Evolutionary conservation across 441 rosid species (phyloP), one percentile per base, ranked within the genome.

Genomic region (Gossypium aridum): DNA sequence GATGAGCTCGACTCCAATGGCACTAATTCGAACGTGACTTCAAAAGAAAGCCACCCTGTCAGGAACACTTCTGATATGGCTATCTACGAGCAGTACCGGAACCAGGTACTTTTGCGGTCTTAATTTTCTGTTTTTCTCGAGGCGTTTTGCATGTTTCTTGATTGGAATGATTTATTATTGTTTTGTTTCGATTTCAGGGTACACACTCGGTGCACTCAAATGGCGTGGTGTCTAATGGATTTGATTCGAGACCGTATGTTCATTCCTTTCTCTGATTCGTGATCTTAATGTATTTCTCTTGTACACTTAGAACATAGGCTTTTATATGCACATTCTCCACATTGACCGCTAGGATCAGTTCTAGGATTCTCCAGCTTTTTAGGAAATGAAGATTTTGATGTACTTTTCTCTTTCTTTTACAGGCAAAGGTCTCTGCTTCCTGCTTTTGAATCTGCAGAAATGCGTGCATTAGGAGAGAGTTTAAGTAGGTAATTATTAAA

Each of bases 371-470:
- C 45, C 16, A 4, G 25, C 17, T 16, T 9, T 22, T 20, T 72
- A 3, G 16, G 62, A 26, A 43, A 45, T 55, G 54, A 72, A 80
- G 75, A 78, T 56, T 56, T 57, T 69, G 45, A 43, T 65, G 43
- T 63, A 22, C 23, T 22, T 12, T 43, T 65, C 45, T 17, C 49
- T 39, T 73, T 73, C 37, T 7, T 34, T 62, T 85, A 54, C 90
- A 95, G 97, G 75, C 89, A 81, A 70, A 95, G 82, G 85, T 71
- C 98, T 4, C 86, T 95, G 79, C 89, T 95, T 79, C 99, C 99
- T 64, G 79, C 91, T 75, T 87, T 95, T 80, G 99, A 92, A 75
- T 86, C 92, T 71, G 96, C 91, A 16, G 97, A 95, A 79, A 87
- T 87, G 70, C 94, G 91, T 19, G 64, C 88, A 73, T 87, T 92